phyloP scores from a whole-genome alignment of 345 rosid species.

The Sonneratia caseolaris region DNA sequence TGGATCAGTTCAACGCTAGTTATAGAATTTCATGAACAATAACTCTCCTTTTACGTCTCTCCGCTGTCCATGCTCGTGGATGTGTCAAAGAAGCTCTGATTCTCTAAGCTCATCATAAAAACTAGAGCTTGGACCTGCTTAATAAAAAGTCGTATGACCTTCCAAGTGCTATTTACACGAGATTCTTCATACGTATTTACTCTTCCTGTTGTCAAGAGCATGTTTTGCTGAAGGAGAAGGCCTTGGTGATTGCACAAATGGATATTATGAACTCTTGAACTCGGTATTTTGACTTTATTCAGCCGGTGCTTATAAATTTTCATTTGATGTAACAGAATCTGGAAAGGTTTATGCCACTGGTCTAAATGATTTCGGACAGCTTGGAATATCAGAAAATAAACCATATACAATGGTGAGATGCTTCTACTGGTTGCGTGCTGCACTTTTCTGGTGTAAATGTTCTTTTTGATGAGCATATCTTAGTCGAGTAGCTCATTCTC shows the following conservation, averaged over 20 bases:
- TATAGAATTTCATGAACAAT: no score
- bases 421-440: neutral
- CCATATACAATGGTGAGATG: conserved; percentile 43
- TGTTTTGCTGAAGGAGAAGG: neutral
- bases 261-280: neutral
- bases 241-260: neutral
- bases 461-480: neutral
- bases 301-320: conserved; percentile 5
- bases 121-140: no score
- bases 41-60: no score
- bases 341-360: conserved; percentile 82
- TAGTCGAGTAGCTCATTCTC: neutral
- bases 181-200: neutral
- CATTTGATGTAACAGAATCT: conserved; percentile 38
- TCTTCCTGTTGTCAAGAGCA: neutral
- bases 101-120: no score
- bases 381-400: conserved; percentile 40
- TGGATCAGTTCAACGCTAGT: no score
- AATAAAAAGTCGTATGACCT: no score
- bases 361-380: conserved; percentile 87
- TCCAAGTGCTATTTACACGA: neutral
- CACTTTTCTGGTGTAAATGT: neutral
- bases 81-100: no score
- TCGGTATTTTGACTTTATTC: neutral
- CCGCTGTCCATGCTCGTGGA: no score